Conservation (phyloP, 169 alveolate genomes). For the Plasmodium cynomolgi region DNA sequence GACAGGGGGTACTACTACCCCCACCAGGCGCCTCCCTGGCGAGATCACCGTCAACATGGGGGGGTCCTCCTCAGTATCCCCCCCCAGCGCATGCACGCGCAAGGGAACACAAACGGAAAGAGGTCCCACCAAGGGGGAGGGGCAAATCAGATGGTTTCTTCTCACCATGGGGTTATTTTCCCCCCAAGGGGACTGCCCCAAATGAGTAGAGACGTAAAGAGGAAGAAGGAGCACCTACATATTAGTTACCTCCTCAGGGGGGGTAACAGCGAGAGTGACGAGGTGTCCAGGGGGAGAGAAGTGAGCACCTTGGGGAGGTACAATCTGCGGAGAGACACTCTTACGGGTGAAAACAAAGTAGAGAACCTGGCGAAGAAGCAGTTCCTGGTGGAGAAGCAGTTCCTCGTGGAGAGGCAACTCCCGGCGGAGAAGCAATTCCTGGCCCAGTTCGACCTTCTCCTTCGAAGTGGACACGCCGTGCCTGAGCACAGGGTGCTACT, state of each 20-base stretch:
- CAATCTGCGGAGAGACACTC: neutral
- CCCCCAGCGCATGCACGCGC: neutral
- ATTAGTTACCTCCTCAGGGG: neutral
- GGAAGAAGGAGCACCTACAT: neutral
- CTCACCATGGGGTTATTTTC: neutral
- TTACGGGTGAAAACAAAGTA: neutral
- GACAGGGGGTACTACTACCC: neutral
- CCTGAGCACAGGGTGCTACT: neutral
- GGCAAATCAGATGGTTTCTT: neutral
- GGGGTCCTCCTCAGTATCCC: neutral
- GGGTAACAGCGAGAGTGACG: neutral
- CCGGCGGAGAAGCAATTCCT: neutral
- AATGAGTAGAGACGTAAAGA: neutral
- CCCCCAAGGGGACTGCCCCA: neutral
- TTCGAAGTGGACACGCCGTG: neutral
- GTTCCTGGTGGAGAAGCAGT: neutral
- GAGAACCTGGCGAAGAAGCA: neutral
- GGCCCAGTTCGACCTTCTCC: neutral
- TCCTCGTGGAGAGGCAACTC: neutral
- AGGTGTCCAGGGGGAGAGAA: neutral
- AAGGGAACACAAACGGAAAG: neutral
- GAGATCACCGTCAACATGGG: neutral
- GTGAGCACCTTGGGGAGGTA: neutral
- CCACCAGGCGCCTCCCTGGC: neutral
- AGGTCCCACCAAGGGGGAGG: neutral